Conservation (phyloP, 2,329 filamentous ascomycete genomes). For the Rhynchosporium graminicola region DNA sequence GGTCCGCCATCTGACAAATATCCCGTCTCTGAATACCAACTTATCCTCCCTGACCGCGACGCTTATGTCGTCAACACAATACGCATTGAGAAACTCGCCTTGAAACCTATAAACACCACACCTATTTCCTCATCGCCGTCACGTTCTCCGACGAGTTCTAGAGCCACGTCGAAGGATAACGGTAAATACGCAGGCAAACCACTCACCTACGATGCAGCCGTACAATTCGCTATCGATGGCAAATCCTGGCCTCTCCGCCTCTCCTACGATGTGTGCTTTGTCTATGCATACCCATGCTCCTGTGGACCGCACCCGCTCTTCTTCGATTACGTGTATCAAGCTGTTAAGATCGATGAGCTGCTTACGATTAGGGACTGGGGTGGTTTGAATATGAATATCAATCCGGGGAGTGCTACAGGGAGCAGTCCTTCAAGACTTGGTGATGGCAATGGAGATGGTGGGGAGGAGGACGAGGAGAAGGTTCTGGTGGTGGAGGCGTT, state of each 20-base stretch:
- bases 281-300: conserved; percentile 65
- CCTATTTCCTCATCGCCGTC: neutral
- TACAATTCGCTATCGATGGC: conserved; percentile 65
- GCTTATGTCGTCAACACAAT: conserved; percentile 63
- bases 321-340: conserved; percentile 66
- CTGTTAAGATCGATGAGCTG: conserved; percentile 63
- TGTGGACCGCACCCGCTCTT: conserved; percentile 69
- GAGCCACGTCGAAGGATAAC: conserved; percentile 11
- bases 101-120: conserved; percentile 47
- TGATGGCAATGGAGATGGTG: conserved; percentile 36
- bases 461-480: conserved; percentile 57
- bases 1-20: conserved; percentile 63
- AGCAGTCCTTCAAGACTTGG: neutral
- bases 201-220: conserved; percentile 58
- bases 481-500: conserved; percentile 73
- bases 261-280: conserved; percentile 65
- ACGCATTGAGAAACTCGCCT: conserved; percentile 66
- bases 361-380: conserved; percentile 68
- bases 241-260: conserved; percentile 64
- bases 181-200: conserved; percentile 39
- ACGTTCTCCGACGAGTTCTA: conserved; percentile 27
- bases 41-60: conserved; percentile 54
- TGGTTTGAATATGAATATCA: conserved; percentile 18
- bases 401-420: neutral
- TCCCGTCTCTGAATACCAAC: conserved; percentile 67